phyloP scores from a whole-genome alignment of 208 protist genomes.

The Tritrichomonas foetus region DNA sequence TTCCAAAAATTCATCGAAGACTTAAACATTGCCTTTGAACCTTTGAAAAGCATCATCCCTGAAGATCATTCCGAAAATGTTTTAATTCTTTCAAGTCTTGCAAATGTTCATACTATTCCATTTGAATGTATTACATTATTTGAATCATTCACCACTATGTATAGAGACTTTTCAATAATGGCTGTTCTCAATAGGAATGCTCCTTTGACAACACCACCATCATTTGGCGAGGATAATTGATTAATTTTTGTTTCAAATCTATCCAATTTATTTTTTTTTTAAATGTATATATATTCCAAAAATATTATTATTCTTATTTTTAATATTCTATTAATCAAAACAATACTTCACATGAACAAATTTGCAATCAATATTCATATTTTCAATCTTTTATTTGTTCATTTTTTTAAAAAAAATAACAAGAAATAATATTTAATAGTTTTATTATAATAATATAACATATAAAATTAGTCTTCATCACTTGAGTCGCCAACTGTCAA shows the following conservation, averaged over 20 bases:
- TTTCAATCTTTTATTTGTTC: too few species aligned
- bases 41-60: background rate
- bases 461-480: too few species aligned
- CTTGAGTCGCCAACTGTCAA: background rate
- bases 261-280: background rate
- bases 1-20: constrained; percentile 8
- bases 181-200: background rate
- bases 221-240: background rate
- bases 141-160: background rate
- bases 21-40: background rate
- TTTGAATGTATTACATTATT: background rate
- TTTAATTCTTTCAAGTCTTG: background rate
- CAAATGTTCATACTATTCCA: background rate
- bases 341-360: too few species aligned
- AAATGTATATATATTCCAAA: background rate
- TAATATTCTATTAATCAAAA: too few species aligned
- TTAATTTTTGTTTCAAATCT: background rate
- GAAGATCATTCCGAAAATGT: background rate
- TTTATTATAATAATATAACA: too few species aligned
- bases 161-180: background rate
- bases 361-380: too few species aligned
- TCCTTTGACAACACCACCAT: background rate
- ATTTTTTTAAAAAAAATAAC: too few species aligned
- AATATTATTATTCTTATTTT: too few species aligned
- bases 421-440: too few species aligned